These are phyloP conservation scores for Panaeolus cyanescens DNA, from an alignment of 768 basidiomycete genomes.

Conservation along the genomic window DNA sequence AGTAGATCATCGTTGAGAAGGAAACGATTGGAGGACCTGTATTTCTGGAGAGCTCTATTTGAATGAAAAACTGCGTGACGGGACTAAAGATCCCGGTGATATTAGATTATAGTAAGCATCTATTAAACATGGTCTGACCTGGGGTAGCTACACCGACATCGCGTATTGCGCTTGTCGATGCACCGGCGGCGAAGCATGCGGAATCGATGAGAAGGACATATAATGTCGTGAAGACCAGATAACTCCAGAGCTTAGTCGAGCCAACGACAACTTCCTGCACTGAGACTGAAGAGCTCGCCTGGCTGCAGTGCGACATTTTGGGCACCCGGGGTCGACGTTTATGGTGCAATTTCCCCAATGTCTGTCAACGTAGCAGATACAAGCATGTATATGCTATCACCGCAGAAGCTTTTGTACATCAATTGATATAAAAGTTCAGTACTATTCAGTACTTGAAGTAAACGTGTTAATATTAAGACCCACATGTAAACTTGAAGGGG, in stretches of 20 bases:
- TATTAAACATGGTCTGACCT: neutral
- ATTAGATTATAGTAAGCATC: neutral
- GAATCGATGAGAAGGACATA: neutral
- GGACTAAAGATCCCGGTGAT: neutral
- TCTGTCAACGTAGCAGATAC: neutral
- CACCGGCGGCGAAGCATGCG: neutral
- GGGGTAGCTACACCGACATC: neutral
- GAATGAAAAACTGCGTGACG: neutral
- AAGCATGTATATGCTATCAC: neutral
- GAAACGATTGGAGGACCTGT: neutral
- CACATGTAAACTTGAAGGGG: neutral
- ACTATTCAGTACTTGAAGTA: neutral
- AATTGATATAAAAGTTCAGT: neutral
- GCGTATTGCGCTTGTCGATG: neutral
- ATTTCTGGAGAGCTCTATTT: neutral
- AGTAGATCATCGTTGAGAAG: conserved; percentile 1
- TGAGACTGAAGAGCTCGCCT: neutral
- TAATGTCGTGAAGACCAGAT: neutral
- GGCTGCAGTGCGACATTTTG: neutral
- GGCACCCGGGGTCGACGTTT: neutral
- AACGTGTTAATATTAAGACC: neutral
- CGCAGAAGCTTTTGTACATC: neutral
- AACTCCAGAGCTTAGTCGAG: neutral
- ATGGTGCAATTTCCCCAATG: neutral
- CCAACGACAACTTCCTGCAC: neutral